These are phyloP conservation scores for Trichophyton schoenleinii DNA, from an alignment of 2,329 filamentous ascomycete genomes.

Conservation along the genomic window DNA sequence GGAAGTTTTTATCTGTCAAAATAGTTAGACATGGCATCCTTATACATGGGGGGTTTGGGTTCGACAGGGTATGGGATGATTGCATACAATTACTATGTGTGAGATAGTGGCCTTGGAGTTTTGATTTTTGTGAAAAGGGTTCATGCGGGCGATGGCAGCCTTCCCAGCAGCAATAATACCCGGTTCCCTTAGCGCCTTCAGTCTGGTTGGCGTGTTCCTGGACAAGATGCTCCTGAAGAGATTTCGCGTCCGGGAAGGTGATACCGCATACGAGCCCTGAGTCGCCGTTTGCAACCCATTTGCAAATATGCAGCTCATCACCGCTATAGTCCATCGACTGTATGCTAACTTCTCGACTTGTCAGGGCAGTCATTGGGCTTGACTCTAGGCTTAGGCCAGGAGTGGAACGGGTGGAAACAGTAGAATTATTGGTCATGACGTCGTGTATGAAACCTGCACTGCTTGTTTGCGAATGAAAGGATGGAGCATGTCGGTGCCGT, in stretches of 20 bases:
- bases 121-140: slow-evolving; percentile 35
- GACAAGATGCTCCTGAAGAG: slow-evolving; percentile 31
- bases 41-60: background rate
- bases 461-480: slow-evolving; percentile 1
- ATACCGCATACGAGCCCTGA: slow-evolving; percentile 23
- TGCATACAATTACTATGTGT: slow-evolving; percentile 34
- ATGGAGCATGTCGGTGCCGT: background rate
- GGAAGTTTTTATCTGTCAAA: slow-evolving; percentile 30
- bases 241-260: slow-evolving; percentile 24
- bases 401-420: slow-evolving; percentile 8
- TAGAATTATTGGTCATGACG: background rate
- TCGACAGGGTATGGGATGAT: background rate
- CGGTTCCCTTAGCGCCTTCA: slow-evolving; percentile 28
- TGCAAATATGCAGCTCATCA: slow-evolving; percentile 31
- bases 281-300: slow-evolving; percentile 20
- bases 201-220: slow-evolving; percentile 27
- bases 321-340: slow-evolving; percentile 18
- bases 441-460: background rate
- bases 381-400: slow-evolving; percentile 10
- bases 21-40: background rate
- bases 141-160: slow-evolving; percentile 32
- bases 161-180: slow-evolving; percentile 35
- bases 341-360: slow-evolving; percentile 23
- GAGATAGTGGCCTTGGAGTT: slow-evolving; percentile 33
- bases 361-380: slow-evolving; percentile 25